Conservation (phyloP, 1,139 yeast species). For the Pichia sp. region DNA sequence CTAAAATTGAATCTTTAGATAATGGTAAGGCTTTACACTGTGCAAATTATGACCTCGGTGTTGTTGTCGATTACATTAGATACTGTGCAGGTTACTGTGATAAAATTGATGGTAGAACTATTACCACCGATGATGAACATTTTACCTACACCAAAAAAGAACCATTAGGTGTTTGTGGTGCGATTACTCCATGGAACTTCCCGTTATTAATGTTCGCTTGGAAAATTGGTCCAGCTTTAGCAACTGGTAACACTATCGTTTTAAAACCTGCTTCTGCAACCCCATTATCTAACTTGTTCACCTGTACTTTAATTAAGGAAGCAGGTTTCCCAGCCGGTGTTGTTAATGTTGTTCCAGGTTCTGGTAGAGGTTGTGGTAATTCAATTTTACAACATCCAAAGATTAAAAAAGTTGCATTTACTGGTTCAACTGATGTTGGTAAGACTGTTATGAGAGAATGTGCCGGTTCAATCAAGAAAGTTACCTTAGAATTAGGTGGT, state of each 20-base stretch:
- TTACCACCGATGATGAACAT: constrained; percentile 59
- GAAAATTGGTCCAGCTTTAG: constrained; percentile 82
- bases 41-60: constrained; percentile 53
- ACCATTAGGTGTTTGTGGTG: constrained; percentile 78
- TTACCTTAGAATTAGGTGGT: constrained; percentile 82
- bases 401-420: constrained; percentile 75
- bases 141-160: constrained; percentile 56
- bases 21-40: constrained; percentile 67
- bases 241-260: constrained; percentile 75
- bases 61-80: constrained; percentile 50
- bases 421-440: constrained; percentile 83
- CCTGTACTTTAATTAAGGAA: constrained; percentile 53
- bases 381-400: constrained; percentile 63
- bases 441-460: constrained; percentile 68
- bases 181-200: constrained; percentile 85
- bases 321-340: constrained; percentile 82
- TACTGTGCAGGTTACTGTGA: constrained; percentile 84
- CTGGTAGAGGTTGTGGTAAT: constrained; percentile 72
- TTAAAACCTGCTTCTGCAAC: constrained; percentile 81
- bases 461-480: constrained; percentile 66
- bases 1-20: constrained; percentile 76
- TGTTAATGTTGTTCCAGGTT: constrained; percentile 68
- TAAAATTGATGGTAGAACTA: constrained; percentile 61
- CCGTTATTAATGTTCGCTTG: constrained; percentile 79
- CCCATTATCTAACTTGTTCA: constrained; percentile 69